phyloP scores from a whole-genome alignment of 768 basidiomycete genomes.

The Rickenella mellea region DNA sequence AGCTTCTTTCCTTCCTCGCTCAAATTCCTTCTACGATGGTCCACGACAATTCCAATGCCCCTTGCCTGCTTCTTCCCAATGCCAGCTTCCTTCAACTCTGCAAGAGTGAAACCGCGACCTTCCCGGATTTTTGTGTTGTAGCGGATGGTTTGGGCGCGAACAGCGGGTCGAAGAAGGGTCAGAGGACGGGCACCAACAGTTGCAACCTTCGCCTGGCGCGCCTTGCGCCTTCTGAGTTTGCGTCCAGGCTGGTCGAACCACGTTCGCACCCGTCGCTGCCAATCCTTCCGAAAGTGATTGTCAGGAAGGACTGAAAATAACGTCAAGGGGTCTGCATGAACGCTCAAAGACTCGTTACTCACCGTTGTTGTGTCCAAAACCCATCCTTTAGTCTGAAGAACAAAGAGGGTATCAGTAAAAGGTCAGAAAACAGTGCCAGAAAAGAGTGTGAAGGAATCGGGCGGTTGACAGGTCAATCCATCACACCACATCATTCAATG shows the following conservation, averaged over 20 bases:
- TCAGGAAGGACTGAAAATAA: constrained; percentile 63
- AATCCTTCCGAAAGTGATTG: constrained; percentile 98
- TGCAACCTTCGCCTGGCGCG: constrained; percentile 86
- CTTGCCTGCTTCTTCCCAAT: constrained; percentile 89
- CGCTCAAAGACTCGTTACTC: constrained; percentile 17
- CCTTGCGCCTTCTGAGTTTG: constrained; percentile 89
- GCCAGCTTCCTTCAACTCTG: constrained; percentile 94
- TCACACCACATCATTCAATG: constrained; percentile 8
- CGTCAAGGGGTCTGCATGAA: constrained; percentile 3
- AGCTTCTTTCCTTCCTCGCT: constrained; percentile 94
- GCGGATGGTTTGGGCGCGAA: constrained; percentile 90
- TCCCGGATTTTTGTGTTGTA: constrained; percentile 98
- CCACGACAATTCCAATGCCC: constrained; percentile 89
- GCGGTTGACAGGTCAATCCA: constrained; percentile 13
- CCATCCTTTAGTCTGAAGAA: constrained; percentile 49
- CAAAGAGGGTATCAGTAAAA: constrained; percentile 11
- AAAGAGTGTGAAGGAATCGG: constrained; percentile 1
- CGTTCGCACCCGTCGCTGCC: constrained; percentile 92
- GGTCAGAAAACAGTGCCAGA: no score
- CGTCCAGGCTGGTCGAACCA: constrained; percentile 99
- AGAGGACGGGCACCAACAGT: constrained; percentile 88
- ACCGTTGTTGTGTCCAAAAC: constrained; percentile 79
- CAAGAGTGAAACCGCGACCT: constrained; percentile 92
- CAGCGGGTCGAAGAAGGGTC: constrained; percentile 88
- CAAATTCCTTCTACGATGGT: constrained; percentile 93